phyloP scores from a whole-genome alignment of 805 yeast genomes.

The Torulaspora microellipsoides region DNA sequence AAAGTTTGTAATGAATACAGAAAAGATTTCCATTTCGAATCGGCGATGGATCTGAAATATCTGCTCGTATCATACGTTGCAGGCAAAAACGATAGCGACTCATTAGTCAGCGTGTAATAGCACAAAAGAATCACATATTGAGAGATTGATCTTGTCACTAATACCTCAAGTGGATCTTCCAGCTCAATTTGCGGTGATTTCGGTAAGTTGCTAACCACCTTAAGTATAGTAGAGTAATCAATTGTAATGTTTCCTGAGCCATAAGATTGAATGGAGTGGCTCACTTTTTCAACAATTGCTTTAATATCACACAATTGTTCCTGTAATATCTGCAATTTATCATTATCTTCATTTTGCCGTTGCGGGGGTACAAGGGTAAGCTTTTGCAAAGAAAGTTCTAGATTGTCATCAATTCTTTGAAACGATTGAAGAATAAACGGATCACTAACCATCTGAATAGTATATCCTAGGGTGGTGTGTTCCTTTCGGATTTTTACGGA shows the following conservation, averaged over 20 bases:
- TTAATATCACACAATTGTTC: constrained; percentile 14
- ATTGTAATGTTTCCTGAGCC: constrained; percentile 1
- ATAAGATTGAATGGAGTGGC: constrained; percentile 2
- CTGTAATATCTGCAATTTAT: constrained; percentile 13
- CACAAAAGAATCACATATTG: constrained; percentile 21
- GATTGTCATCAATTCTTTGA: constrained; percentile 9
- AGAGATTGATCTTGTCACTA: constrained; percentile 3
- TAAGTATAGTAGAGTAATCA: constrained; percentile 4
- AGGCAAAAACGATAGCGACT: constrained; percentile 17
- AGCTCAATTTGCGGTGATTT: constrained; percentile 1
- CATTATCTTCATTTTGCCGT: constrained; percentile 3
- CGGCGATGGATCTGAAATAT: constrained; percentile 18
- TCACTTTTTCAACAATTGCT: constrained; percentile 9
- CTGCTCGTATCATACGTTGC: constrained; percentile 17
- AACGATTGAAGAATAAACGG: constrained; percentile 13
- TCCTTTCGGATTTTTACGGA: no score
- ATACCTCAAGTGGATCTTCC: constrained; percentile 4
- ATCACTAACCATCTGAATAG: constrained; percentile 11
- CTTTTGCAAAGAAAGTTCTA: constrained; percentile 14
- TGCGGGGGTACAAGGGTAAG: constrained; percentile 6
- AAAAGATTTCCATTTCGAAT: constrained; percentile 17
- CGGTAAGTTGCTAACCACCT: constrained; percentile 4
- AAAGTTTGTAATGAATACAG: constrained; percentile 23
- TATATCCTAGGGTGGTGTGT: no score
- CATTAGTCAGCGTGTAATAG: constrained; percentile 20